Evolutionary conservation across 768 basidiomycete species (phyloP).

Genomic region (Pleurotus djamor): DNA sequence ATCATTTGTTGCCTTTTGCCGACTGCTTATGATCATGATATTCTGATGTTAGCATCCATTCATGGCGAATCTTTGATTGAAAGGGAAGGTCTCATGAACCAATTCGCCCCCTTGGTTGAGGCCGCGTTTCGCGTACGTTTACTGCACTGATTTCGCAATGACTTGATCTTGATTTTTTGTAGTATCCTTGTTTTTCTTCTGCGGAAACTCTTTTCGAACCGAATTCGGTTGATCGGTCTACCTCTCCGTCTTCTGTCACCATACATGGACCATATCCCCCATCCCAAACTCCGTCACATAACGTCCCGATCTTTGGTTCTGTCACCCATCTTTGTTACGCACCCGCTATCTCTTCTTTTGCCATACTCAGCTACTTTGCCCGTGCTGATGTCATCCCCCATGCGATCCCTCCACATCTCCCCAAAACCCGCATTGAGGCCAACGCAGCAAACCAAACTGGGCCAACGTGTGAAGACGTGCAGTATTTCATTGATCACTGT

Average conservation of each 20-base stretch:
- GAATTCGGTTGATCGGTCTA: conserved; percentile 11
- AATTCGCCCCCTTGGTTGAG: conserved; percentile 43
- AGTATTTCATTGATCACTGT: conserved; percentile 39
- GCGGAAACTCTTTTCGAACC: conserved; percentile 29
- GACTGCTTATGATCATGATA: background rate
- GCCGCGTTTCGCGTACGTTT: conserved; percentile 46
- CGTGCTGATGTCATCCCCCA: conserved; percentile 32
- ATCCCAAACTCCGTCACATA: conserved; percentile 22
- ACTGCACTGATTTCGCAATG: background rate
- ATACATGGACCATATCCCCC: conserved; percentile 23
- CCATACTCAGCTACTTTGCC: conserved; percentile 45
- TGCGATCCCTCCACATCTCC: conserved; percentile 37
- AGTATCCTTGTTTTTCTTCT: conserved; percentile 41
- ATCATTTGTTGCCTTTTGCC: background rate
- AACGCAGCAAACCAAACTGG: conserved; percentile 26
- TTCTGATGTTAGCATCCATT: conserved; percentile 23
- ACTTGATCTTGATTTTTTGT: conserved; percentile 11
- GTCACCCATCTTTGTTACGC: conserved; percentile 25
- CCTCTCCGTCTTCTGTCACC: conserved; percentile 8
- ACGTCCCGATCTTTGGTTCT: conserved; percentile 42
- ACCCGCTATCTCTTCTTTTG: conserved; percentile 43
- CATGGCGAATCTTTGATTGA: conserved; percentile 27
- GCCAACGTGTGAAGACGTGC: conserved; percentile 44
- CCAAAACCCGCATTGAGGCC: conserved; percentile 28
- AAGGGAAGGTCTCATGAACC: conserved; percentile 28